These are phyloP conservation scores for Emmonsia crescens DNA, from an alignment of 2,329 filamentous ascomycete genomes.

Conservation along the genomic window DNA sequence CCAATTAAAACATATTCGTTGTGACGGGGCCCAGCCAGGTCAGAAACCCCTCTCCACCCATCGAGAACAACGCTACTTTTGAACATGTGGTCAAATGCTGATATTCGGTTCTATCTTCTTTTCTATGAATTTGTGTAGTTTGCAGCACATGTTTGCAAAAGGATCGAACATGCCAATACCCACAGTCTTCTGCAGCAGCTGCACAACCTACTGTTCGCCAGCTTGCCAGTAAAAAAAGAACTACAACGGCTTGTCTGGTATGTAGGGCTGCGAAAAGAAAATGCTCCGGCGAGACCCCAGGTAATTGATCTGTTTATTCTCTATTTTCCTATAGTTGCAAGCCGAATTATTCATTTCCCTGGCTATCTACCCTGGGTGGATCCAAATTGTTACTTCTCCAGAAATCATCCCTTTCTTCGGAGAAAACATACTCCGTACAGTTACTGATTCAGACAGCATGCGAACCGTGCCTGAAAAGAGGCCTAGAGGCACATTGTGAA, in stretches of 20 bases:
- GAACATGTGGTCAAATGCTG: background rate
- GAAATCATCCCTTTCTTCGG: no score
- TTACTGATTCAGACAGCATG: background rate
- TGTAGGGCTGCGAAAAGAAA: conserved; percentile 9
- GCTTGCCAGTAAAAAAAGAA: background rate
- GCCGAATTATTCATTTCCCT: background rate
- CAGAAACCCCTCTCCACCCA: background rate
- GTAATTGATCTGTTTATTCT: conserved; percentile 1
- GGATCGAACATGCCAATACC: background rate
- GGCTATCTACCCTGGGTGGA: background rate
- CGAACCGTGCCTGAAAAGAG: background rate
- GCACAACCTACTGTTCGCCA: background rate
- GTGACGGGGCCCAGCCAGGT: conserved; percentile 1
- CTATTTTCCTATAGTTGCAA: background rate
- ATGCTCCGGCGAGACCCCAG: conserved; percentile 8
- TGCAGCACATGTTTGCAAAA: background rate
- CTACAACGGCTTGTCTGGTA: background rate
- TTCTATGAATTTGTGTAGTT: background rate
- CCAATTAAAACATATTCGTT: background rate
- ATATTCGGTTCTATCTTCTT: background rate
- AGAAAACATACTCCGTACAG: background rate
- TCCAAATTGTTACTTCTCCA: background rate
- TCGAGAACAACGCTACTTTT: background rate
- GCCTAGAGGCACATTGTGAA: background rate
- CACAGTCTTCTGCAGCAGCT: background rate